Evolutionary conservation across 2,329 filamentous ascomycete genomes (phyloP), one percentile per base, ranked within the genome.

Genomic region (Sclerotinia minor): DNA sequence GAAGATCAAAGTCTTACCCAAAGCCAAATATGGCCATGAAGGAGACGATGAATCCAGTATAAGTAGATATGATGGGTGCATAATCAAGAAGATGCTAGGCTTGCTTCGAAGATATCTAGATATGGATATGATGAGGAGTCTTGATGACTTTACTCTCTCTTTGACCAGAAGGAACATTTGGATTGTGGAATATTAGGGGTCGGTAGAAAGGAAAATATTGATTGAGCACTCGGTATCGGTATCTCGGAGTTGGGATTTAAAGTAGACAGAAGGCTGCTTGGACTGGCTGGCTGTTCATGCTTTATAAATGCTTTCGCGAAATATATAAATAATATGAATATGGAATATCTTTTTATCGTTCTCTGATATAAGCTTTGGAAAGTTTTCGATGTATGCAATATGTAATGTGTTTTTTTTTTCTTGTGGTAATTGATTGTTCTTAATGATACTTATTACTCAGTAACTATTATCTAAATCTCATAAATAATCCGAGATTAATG

Each of bases 21-120:
- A 71, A 71, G 71, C 67, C 72, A 64, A 71, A 72, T 55, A 67
- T 55, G 64, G 72, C 71, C 41, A 74, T 76, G 71, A 74, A 75
- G 71, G 74, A 76, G 73, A 65, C 70, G 69, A 69, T 71, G 6
- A 58, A 50, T 47, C 65, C 65, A 19, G 65, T 67, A 24, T 64
- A 63, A 54, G 24, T 19, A 44, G n/a, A 15, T 21, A 1, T 15
- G 5, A 4, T 15, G 41, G 29, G 9, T 8, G 32, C 2, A 38
- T n/a, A 29, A 35, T 44, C 21, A 19, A n/a, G n/a, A n/a, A 35
- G 3, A 54, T n/a, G 24, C 17, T 17, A 15, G 32, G 6, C 5
- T 19, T 15, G 7, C 21, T 5, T 26, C 5, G 5, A 11, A 17
- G 5, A 5, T 32, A n/a, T 6, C 15, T 6, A 41, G 38, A 17